Percentiles rank a stretch among this genome's conserved stretches.
These are phyloP conservation scores for Trichaptum fuscoviolaceum DNA, from an alignment of 768 basidiomycete genomes.

Conservation along the genomic window DNA sequence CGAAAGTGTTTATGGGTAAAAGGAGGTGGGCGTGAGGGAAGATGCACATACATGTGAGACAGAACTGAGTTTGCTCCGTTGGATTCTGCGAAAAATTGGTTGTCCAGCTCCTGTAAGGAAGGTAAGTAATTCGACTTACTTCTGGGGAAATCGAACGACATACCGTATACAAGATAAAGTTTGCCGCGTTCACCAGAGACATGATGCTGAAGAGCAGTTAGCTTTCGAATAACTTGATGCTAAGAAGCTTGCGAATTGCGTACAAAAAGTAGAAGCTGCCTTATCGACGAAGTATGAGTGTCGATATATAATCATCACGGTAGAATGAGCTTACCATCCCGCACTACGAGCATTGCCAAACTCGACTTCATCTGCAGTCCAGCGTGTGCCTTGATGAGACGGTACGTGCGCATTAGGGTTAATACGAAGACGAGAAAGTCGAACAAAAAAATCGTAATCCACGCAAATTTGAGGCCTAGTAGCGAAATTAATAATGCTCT, in stretches of 20 bases:
- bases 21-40: too few relatives aligned
- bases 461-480: background rate
- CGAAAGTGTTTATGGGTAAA: background rate
- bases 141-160: background rate
- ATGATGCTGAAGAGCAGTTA: background rate
- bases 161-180: background rate
- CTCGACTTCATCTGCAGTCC: background rate
- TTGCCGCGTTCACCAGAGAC: background rate
- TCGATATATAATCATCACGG: background rate
- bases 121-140: background rate
- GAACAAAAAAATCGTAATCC: background rate
- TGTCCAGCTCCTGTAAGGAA: background rate
- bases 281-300: conserved; percentile 3
- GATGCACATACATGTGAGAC: background rate
- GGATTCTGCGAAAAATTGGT: background rate
- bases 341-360: background rate
- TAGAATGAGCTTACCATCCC: background rate
- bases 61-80: background rate
- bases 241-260: background rate
- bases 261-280: conserved; percentile 2
- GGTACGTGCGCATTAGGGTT: background rate
- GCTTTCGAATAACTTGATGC: background rate
- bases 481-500: background rate
- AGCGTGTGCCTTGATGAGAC: background rate
- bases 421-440: background rate